phyloP scores from a whole-genome alignment of 2,329 filamentous ascomycete species.

The Hypoxylon sp. region DNA sequence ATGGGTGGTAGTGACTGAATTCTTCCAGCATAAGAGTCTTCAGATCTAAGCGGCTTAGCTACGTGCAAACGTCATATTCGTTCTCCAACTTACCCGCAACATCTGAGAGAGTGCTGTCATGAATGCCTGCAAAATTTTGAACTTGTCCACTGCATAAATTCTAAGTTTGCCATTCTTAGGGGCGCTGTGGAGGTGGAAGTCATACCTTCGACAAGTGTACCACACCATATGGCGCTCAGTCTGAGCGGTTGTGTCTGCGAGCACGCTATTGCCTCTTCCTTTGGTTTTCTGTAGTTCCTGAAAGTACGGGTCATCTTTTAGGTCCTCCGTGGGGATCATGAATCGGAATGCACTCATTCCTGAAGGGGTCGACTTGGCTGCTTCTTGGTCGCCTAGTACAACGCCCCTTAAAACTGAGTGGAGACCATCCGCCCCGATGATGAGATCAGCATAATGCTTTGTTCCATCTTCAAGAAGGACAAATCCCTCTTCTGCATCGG shows the following conservation, averaged over 20 bases:
- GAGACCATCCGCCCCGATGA: conserved; percentile 53
- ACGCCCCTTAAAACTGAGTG: conserved; percentile 39
- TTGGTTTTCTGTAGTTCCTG: conserved; percentile 37
- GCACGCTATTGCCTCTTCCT: conserved; percentile 37
- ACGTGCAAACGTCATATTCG: not conserved
- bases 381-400: conserved; percentile 39
- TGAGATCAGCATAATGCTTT: conserved; percentile 47
- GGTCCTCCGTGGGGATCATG: conserved; percentile 34
- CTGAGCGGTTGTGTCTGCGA: conserved; percentile 41
- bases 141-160: conserved; percentile 42
- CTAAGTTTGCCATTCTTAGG: not conserved
- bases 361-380: conserved; percentile 33
- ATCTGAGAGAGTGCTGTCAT: conserved; percentile 31
- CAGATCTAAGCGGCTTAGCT: conserved; percentile 21
- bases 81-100: conserved; percentile 24
- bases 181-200: not conserved
- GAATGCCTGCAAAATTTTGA: conserved; percentile 51
- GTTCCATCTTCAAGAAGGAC: conserved; percentile 40
- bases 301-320: conserved; percentile 42
- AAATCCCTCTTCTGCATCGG: conserved; percentile 44
- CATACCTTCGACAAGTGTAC: conserved; percentile 51
- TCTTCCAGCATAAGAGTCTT: conserved; percentile 46
- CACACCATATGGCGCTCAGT: conserved; percentile 50
- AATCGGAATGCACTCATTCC: conserved; percentile 48
- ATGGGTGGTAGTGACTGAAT: conserved; percentile 47